Evolutionary conservation across 2,329 filamentous ascomycete genomes (phyloP).

Genomic region (Lachnellula subtilissima): DNA sequence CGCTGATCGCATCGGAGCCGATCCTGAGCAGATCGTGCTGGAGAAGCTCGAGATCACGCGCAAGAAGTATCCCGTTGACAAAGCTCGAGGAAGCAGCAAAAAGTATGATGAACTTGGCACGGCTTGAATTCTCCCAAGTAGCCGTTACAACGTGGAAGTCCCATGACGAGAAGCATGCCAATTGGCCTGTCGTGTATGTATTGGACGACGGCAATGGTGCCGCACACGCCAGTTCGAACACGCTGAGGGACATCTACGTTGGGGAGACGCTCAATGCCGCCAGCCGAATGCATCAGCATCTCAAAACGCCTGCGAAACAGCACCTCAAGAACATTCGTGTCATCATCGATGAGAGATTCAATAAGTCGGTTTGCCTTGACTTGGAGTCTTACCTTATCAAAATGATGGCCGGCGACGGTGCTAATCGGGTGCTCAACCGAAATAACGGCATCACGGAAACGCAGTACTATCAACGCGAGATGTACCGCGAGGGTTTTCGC

Average conservation of each 20-base stretch:
- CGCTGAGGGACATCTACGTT: constrained; percentile 12
- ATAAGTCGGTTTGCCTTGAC: constrained; percentile 14
- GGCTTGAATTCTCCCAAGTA: constrained; percentile 9
- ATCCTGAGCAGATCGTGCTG: constrained; percentile 11
- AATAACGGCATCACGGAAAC: constrained; percentile 12
- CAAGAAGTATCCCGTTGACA: constrained; percentile 12
- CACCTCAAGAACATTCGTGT: constrained; percentile 12
- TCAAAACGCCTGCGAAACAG: constrained; percentile 12
- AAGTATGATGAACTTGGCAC: constrained; percentile 8
- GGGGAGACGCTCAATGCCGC: constrained; percentile 11
- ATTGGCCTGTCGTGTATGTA: constrained; percentile 11
- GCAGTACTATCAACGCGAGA: constrained; percentile 12
- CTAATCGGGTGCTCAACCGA: constrained; percentile 13
- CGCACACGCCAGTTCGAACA: constrained; percentile 6
- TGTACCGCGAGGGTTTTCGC: constrained; percentile 10
- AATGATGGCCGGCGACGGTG: constrained; percentile 13
- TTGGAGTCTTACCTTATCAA: constrained; percentile 15
- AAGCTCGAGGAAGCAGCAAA: constrained; percentile 9
- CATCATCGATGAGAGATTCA: constrained; percentile 14
- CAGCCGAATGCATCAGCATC: constrained; percentile 8
- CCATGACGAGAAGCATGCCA: constrained; percentile 9
- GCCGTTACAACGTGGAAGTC: constrained; percentile 8
- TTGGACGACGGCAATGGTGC: constrained; percentile 6
- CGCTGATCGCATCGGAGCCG: constrained; percentile 11
- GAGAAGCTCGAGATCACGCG: constrained; percentile 12